Evolutionary conservation across 306 rosid genomes (phyloP), one percentile per base, ranked within the genome.

Genomic region (Pterocarpus santalinus): DNA sequence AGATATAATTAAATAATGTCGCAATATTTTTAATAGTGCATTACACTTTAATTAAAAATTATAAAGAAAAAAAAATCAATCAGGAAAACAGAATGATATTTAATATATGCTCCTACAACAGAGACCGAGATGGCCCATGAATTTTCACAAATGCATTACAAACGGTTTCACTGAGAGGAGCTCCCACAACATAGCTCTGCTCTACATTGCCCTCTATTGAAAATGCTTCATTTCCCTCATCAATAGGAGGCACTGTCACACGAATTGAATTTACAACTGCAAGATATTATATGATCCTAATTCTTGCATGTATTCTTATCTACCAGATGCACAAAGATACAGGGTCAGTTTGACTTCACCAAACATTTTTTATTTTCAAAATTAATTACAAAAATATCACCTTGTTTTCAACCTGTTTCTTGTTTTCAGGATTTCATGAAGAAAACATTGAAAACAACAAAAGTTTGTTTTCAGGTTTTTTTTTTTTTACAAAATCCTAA

Each of bases 91-190:
- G 49, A 64, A 68, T 69, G n/a, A 39, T 9, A 43, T 55, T 43
- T 41, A 56, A 78, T 65, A 55, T 44, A 44, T 64, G 66, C 30
- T 66, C 83, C 72, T 46, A 79, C 73, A 67, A 38, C 73, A 79
- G 36, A 7, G 78, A 70, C 77, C 39, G 47, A 74, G 84, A 67
- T 52, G 80, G 77, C 77, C 81, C 32, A 78, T 65, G 71, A 83
- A 56, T 73, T 73, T 78, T 73, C 44, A 28, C 51, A 79, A 64
- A 75, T 68, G n/a, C 41, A 35, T 22, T 47, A 71, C 60, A 52
- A 53, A 71, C 12, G 15, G 56, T 73, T 62, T 28, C 72, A 53
- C 38, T 22, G 5, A 51, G 57, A 32, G 43, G 15, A 49, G 51
- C 66, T 63, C 65, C 55, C 17, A 60, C 65, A 58, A 78, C 67